Percentiles rank a stretch among this genome's conserved stretches.
Conservation (phyloP, 306 rosid species). For the Cyamopsis tetragonoloba region DNA sequence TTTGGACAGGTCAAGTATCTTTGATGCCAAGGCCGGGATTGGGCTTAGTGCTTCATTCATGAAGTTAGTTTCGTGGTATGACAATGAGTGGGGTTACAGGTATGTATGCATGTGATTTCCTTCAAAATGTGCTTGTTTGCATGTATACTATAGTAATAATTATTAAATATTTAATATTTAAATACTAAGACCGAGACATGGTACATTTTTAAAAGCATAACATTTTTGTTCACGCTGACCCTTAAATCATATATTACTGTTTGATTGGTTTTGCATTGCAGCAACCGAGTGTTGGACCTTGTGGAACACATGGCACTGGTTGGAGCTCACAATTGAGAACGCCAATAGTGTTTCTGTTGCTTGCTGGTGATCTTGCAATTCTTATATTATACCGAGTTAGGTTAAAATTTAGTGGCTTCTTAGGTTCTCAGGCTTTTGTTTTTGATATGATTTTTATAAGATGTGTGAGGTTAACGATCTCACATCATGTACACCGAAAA, state of each 20-base stretch:
- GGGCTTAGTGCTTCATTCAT: slow-evolving; percentile 72
- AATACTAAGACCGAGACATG: background rate
- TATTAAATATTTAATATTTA: no score
- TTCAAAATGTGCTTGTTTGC: background rate
- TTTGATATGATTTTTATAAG: slow-evolving; percentile 28
- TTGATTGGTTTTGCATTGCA: slow-evolving; percentile 31
- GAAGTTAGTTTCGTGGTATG: slow-evolving; percentile 94
- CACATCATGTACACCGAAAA: slow-evolving; percentile 22
- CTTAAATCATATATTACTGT: background rate
- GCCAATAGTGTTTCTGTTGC: background rate
- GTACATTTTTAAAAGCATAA: background rate
- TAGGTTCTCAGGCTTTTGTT: slow-evolving; percentile 31
- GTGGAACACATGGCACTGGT: slow-evolving; percentile 93
- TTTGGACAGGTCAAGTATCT: slow-evolving; percentile 80
- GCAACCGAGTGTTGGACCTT: slow-evolving; percentile 96
- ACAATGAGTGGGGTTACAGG: slow-evolving; percentile 99
- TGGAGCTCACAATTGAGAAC: slow-evolving; percentile 51
- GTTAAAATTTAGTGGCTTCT: slow-evolving; percentile 16
- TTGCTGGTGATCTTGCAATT: slow-evolving; percentile 22
- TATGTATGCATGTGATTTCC: slow-evolving; percentile 16
- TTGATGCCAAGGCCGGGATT: slow-evolving; percentile 95
- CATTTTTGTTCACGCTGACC: background rate
- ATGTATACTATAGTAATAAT: background rate
- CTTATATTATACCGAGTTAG: slow-evolving; percentile 22
- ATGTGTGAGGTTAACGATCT: slow-evolving; percentile 30